Evolutionary conservation across 2,329 filamentous ascomycete species (phyloP).

Genomic region (Monosporascus sp.): DNA sequence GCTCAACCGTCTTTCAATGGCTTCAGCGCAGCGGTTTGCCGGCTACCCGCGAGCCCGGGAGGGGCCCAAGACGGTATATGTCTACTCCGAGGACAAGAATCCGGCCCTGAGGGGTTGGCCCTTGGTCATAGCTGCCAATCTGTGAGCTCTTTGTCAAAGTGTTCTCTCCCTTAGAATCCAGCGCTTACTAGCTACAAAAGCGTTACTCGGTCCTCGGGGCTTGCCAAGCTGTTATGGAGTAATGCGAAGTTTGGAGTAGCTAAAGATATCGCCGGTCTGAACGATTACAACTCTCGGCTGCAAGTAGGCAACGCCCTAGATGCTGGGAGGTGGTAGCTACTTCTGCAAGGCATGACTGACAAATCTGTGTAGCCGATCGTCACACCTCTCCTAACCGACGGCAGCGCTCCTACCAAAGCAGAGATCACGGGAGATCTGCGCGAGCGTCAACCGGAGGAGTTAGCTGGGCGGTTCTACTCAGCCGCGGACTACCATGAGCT

Average conservation of each 20-base stretch:
- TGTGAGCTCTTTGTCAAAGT: conserved; percentile 42
- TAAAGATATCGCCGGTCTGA: conserved; percentile 41
- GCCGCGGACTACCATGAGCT: conserved; percentile 71
- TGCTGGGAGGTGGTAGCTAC: not conserved
- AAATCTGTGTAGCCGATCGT: conserved; percentile 45
- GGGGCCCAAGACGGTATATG: conserved; percentile 33
- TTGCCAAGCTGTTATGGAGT: conserved; percentile 64
- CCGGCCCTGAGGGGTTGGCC: conserved; percentile 63
- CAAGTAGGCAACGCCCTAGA: conserved; percentile 34
- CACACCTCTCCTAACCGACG: conserved; percentile 40
- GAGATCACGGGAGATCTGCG: conserved; percentile 37
- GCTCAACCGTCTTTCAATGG: conserved; percentile 5
- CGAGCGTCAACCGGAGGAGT: conserved; percentile 33
- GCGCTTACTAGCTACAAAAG: conserved; percentile 31
- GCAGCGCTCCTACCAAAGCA: conserved; percentile 26
- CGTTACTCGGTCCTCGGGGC: conserved; percentile 50
- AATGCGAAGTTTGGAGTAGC: conserved; percentile 56
- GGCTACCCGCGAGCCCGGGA: conserved; percentile 25
- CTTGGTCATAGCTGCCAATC: conserved; percentile 54
- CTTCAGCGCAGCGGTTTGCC: conserved; percentile 19
- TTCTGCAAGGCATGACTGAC: conserved; percentile 6
- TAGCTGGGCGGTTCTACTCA: conserved; percentile 57
- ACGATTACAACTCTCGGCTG: conserved; percentile 39
- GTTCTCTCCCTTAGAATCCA: not conserved
- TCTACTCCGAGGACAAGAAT: conserved; percentile 53